These are phyloP conservation scores for Cucurbita argyrosperma DNA, from an alignment of 306 rosid genomes.

Conservation along the genomic window DNA sequence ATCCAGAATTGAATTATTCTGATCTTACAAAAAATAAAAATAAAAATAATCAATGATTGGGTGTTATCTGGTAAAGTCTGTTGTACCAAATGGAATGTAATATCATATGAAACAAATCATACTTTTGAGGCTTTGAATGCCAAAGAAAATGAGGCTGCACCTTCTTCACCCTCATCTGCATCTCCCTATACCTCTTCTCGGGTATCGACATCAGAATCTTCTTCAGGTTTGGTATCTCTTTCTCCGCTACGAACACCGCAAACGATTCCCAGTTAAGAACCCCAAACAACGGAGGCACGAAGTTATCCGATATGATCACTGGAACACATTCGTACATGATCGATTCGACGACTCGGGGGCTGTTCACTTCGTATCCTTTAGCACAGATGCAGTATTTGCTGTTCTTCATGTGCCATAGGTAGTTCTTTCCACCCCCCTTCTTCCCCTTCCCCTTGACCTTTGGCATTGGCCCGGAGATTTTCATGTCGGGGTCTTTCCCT, in stretches of 20 bases:
- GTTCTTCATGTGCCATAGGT: conserved; percentile 51
- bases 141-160: conserved; percentile 82
- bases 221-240: conserved; percentile 65
- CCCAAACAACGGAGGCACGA: conserved; percentile 79
- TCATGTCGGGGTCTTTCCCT: conserved; percentile 80
- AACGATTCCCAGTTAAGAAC: conserved; percentile 84
- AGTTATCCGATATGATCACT: conserved; percentile 86
- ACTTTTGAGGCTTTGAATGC: conserved; percentile 73
- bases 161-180: conserved; percentile 69
- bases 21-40: too few species aligned
- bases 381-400: conserved; percentile 92
- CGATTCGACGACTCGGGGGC: conserved; percentile 85
- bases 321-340: conserved; percentile 75
- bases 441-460: conserved; percentile 18
- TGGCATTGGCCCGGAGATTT: conserved; percentile 45
- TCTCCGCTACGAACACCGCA: conserved; percentile 66
- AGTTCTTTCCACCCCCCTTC: conserved; percentile 25
- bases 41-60: neutral
- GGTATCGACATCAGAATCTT: conserved; percentile 60
- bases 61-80: conserved; percentile 20
- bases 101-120: conserved; percentile 84
- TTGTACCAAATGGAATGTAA: conserved; percentile 85
- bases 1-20: too few species aligned
- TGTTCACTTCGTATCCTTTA: conserved; percentile 86
- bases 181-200: conserved; percentile 43